Conservation (phyloP, 2,329 filamentous ascomycete species). For the Fusarium subtropicale region DNA sequence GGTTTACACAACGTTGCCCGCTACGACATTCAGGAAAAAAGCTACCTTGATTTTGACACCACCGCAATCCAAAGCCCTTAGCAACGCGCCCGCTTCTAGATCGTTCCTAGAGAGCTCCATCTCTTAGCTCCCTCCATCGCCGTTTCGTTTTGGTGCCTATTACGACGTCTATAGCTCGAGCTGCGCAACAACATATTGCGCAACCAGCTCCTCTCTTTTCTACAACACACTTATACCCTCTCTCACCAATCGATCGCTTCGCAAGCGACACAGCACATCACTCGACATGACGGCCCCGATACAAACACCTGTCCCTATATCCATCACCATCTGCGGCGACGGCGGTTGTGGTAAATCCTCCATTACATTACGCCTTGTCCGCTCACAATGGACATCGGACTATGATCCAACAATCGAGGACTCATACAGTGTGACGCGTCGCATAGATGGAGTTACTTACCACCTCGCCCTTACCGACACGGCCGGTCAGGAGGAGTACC, state of each 20-base stretch:
- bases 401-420: conserved; percentile 86
- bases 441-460: conserved; percentile 83
- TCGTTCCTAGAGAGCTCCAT: conserved; percentile 29
- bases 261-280: background rate
- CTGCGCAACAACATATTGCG: conserved; percentile 5
- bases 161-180: conserved; percentile 22
- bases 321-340: conserved; percentile 88
- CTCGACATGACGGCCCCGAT: conserved; percentile 38
- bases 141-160: conserved; percentile 25
- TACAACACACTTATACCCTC: background rate
- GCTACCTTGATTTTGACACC: background rate
- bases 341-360: conserved; percentile 88
- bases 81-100: conserved; percentile 22
- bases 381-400: conserved; percentile 85
- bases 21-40: background rate
- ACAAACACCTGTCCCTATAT: conserved; percentile 65
- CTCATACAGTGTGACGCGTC: conserved; percentile 84
- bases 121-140: conserved; percentile 24
- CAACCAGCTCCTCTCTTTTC: background rate
- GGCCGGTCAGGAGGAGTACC: conserved; percentile 90
- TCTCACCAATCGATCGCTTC: background rate
- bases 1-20: background rate
- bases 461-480: conserved; percentile 85
- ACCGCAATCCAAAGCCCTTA: conserved; percentile 14
- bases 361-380: conserved; percentile 84